Percentiles rank a stretch among this genome's conserved stretches.
Conservation (phyloP, 2,329 filamentous ascomycete species). For the Cladobotryum protrusum region DNA sequence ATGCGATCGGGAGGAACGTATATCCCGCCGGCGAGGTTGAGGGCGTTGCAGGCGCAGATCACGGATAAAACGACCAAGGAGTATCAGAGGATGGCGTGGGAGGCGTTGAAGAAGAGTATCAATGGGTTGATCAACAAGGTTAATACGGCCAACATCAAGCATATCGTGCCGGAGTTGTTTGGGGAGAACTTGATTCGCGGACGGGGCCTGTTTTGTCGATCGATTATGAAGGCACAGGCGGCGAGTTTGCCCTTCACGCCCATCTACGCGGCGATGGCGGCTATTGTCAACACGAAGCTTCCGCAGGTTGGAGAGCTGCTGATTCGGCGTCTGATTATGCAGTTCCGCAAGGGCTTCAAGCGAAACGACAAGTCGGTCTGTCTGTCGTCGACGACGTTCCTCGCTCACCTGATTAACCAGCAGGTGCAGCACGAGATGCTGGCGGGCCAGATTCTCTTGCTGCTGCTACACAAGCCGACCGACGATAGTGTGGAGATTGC, state of each 20-base stretch:
- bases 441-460: constrained; percentile 82
- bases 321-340: constrained; percentile 75
- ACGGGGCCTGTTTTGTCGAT: constrained; percentile 85
- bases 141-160: constrained; percentile 96
- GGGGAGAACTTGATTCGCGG: constrained; percentile 89
- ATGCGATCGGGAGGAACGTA: constrained; percentile 96
- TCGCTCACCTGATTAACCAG: constrained; percentile 92
- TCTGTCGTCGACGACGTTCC: constrained; percentile 84
- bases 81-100: constrained; percentile 98
- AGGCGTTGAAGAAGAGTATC: constrained; percentile 96
- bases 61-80: constrained; percentile 95
- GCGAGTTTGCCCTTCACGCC: constrained; percentile 93
- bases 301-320: constrained; percentile 91
- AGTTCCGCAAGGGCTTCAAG: constrained; percentile 93
- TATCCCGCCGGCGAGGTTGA: constrained; percentile 84
- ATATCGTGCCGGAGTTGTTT: constrained; percentile 93
- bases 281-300: constrained; percentile 95
- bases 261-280: constrained; percentile 91
- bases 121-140: constrained; percentile 99
- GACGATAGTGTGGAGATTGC: constrained; percentile 98
- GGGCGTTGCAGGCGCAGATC: constrained; percentile 91
- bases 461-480: constrained; percentile 91
- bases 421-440: constrained; percentile 93
- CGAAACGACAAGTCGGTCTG: constrained; percentile 97
- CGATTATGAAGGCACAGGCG: constrained; percentile 97